phyloP scores from a whole-genome alignment of 345 rosid species.

The Brassica rapa region DNA sequence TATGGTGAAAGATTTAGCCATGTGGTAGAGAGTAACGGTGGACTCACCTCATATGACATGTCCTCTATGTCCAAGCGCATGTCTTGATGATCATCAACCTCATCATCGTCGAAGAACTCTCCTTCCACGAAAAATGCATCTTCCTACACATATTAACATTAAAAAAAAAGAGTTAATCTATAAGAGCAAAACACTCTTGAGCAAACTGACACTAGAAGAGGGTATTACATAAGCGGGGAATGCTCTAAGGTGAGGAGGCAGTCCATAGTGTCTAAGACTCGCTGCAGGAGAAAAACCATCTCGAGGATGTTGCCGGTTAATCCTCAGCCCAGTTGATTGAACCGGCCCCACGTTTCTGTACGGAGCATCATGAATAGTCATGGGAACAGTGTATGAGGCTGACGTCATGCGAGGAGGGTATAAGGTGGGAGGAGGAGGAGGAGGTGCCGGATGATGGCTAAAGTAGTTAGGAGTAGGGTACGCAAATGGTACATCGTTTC shows the following conservation, averaged over 20 bases:
- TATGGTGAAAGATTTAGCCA: background rate
- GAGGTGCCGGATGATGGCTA: constrained; percentile 48
- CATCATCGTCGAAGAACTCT: constrained; percentile 50
- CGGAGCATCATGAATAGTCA: constrained; percentile 49
- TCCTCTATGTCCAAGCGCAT: constrained; percentile 95
- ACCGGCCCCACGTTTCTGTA: constrained; percentile 55
- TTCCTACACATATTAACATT: constrained; percentile 50
- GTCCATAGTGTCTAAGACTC: constrained; percentile 49
- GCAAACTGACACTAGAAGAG: background rate
- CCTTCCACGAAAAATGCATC: constrained; percentile 62
- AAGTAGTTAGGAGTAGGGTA: constrained; percentile 45
- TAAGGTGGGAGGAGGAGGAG: constrained; percentile 40
- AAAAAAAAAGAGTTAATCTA: background rate
- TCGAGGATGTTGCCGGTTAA: constrained; percentile 45
- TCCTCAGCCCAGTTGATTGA: constrained; percentile 54
- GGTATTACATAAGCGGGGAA: constrained; percentile 57
- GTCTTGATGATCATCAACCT: constrained; percentile 72
- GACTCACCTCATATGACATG: constrained; percentile 82
- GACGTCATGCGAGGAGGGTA: constrained; percentile 62
- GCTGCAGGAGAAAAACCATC: constrained; percentile 45
- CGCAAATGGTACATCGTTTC: constrained; percentile 47
- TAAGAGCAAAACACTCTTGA: background rate
- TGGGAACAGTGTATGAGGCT: constrained; percentile 45
- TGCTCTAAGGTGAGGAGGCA: constrained; percentile 67
- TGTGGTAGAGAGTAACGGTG: background rate